Base-by-base conservation (phyloP, 352 stramenopile species). In the Pythium utonaiense region DNA sequence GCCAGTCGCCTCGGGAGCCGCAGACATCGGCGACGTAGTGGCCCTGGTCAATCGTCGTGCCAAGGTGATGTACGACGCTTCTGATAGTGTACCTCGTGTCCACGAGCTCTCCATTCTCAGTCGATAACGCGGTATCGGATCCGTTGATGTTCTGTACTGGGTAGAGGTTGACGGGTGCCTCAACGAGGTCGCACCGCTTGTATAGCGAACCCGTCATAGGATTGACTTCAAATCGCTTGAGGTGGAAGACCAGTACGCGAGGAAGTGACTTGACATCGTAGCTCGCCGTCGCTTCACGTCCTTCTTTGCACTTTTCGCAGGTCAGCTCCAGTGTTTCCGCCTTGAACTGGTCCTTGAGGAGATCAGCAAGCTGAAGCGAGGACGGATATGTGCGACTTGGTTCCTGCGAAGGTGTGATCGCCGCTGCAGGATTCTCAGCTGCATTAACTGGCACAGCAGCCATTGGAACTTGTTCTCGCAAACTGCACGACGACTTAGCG, bases 161-260 rank as follows among this genome's bases (percentile, higher is more conserved):
- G 27, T 55, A 62, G 13, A 72, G 44, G 0, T 65, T 42, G 0
- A 33, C 28, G n/a, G 84, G 81, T 1, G 86, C 75, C 14, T 88
- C 67, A n/a, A 96, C 74, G 5, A 79, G 55, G 56, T 96, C 86
- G 34, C 80, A 87, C 13, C 86, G 83, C 71, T 96, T 96, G 53
- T 81, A 91, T 17, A 90, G 57, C n/a, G 71, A 73, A 14, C 83
- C 81, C 19, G 69, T 83, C 21, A 74, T 55, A 22, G 78, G 75
- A 27, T 93, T 80, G 1, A 96, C 76, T 60, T 96, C 86, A 33
- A 96, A 96, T 27, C 86, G 79, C 69, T 96, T 96, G 31, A 96
- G 40, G 38, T 96, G 86, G 12, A 94, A 75, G 17, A 93, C 80
- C 3, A 96, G 62, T 24, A 94, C 69, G 1, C 73, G 75, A 14